Base-by-base conservation (phyloP, 148 eudicot genomes). In the Vaccinium corymbosum region DNA sequence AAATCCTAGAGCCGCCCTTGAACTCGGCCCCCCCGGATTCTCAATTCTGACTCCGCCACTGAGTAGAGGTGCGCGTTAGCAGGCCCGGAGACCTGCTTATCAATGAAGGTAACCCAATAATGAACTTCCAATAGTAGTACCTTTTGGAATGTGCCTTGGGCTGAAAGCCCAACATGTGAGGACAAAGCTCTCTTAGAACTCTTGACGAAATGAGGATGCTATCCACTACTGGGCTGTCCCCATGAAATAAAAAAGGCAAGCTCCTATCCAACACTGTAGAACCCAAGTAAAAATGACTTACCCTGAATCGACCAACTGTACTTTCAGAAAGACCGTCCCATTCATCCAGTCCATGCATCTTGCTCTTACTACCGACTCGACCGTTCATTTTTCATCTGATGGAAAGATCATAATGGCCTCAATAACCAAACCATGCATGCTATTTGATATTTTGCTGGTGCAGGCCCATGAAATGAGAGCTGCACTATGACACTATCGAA, bases 341-440 rank as follows among this genome's bases (percentile, higher is more conserved):
- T 62, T 62, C 68, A 62, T n/a, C 27, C 27, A 71, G 46, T 7
- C 2, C 29, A 71, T 29, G 27, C 35, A 66, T 66, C 72, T n/a
- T 66, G 3, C 25, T 7, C 25, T 66, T 10, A 32, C 19, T 42
- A 22, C 59, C 2, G 17, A 6, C 62, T 57, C 6, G 85, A 66
- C 1, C 29, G 51, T 46, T 42, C 29, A 70, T 88, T 80, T 81
- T 83, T 86, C 89, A 88, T 85, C 79, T 83, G 83, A 85, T 85
- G 86, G 53, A 88, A 88, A 88, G 49, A 78, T 22, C 87, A 61
- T 80, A 51, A 88, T 80, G 29, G 86, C 89, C 78, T 57, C 76
- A 83, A 5, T 42, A 42, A 42, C 46, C 4, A 74, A 81, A 66
- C 87, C 87, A 80, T 85, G 83, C 42, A 42, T 7, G 6, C 46